Evolutionary conservation across 1,139 yeast genomes (phyloP), one percentile per base, ranked within the genome.

Genomic region (Candida sp.): DNA sequence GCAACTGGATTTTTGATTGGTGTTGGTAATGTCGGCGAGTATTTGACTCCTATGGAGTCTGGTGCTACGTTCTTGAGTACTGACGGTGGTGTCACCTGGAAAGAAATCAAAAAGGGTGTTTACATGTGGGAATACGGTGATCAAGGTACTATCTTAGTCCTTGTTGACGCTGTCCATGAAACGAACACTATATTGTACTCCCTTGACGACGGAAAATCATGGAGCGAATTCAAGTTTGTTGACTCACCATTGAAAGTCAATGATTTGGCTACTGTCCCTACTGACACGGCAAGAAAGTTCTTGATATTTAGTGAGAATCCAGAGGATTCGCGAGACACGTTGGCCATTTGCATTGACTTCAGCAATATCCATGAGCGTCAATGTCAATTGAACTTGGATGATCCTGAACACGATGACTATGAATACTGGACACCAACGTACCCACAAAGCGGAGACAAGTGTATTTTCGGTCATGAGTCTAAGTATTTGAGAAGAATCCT

Each of bases 111-210:
- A 49, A 82, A 87, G 55, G 96, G 96, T 1, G 80, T 83, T 0
- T 81, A 81, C 62, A 88, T 88, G 83, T 96, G 98, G 98, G 98
- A 93, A 67, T 94, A 78, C 68, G 99, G 98, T 53, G 99, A 96
- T 66, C 88, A 92, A 58, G 99, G 99, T 6, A 85, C 97, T 1
- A 80, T 96, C 41, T 72, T 94, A 52, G 91, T 89, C 1, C 68
- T 93, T 47, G 94, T 88, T 4, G 77, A 83, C 47, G 83, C 83
- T 25, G 72, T 67, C 7, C 83, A 80, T 4, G 72, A 75, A 30
- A 87, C 97, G 0, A 77, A 90, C 55, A 67, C 71, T 0, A 55
- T 94, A 2, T 61, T 71, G 1, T 93, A 86, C 61, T 88, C 98
- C 0, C 67, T 86, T 28, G 94, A 94, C 68, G 89, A 87, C 59